A percentile compares a stretch with the other conserved stretches of the same genome.
These are phyloP conservation scores for Penicillium sp. DNA, from an alignment of 2,329 filamentous ascomycete genomes.

Conservation along the genomic window DNA sequence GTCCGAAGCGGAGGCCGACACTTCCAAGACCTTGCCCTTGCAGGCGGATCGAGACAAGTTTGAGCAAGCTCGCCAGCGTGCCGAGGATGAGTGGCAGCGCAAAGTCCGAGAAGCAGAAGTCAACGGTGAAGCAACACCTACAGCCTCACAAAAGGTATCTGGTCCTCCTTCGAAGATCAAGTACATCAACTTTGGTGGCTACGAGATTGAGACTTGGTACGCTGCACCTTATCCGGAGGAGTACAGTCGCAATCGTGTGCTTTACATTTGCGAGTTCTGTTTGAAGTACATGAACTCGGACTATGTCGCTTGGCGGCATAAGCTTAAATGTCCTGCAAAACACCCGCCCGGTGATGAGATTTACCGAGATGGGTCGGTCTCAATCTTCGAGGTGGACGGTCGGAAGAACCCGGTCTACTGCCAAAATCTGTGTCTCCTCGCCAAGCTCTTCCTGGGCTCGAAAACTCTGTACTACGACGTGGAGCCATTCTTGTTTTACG, in stretches of 20 bases:
- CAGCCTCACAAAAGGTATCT: constrained; percentile 75
- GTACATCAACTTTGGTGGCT: constrained; percentile 96
- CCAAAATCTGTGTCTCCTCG: constrained; percentile 90
- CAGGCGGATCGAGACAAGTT: constrained; percentile 83
- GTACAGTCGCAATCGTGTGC: constrained; percentile 91
- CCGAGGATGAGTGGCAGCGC: constrained; percentile 88
- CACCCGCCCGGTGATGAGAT: constrained; percentile 98
- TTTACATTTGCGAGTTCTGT: constrained; percentile 99
- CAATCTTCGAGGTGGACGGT: constrained; percentile 97
- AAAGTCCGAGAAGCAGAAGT: constrained; percentile 67
- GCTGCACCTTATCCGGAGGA: constrained; percentile 97
- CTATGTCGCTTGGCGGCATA: constrained; percentile 97
- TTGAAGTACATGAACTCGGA: constrained; percentile 99
- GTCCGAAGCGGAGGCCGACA: constrained; percentile 87
- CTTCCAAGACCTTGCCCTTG: constrained; percentile 81
- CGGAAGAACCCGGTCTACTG: constrained; percentile 94
- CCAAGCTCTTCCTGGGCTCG: constrained; percentile 95
- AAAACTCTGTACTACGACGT: constrained; percentile 99
- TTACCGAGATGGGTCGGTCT: constrained; percentile 90
- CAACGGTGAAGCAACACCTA: constrained; percentile 66
- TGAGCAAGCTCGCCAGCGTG: constrained; percentile 85
- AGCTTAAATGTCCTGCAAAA: constrained; percentile 94
- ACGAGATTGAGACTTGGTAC: constrained; percentile 99
- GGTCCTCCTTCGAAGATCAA: constrained; percentile 95
- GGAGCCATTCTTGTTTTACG: constrained; percentile 98